Base-by-base conservation (phyloP, 495 filamentous ascomycete species). In the Amniculicola lignicola region DNA sequence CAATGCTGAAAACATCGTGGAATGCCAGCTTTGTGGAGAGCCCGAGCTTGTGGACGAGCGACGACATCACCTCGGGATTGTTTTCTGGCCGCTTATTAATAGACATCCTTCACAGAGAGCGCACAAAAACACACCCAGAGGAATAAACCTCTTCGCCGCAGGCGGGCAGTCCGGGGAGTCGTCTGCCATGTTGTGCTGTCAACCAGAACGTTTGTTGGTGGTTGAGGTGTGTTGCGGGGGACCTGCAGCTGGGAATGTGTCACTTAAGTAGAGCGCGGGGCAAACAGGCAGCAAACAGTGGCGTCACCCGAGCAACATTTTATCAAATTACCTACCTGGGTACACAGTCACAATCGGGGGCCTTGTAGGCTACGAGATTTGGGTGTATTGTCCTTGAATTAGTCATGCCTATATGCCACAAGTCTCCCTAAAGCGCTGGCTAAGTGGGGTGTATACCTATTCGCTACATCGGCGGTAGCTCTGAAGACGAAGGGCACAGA, bases 31-130 rank as follows among this genome's bases (percentile, higher is more conserved):
- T 64, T 19, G 59, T 59, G 18, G 77, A 77, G 11, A 85, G 66
- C 21, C 77, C 77, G 10, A 85, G 74, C 16, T 77, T 80, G 50
- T 75, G 71, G 21, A 79, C 69, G 33, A 85, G 76, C 23, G 63
- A 67, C 12, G 71, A 66, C 67, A 83, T 75, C 11, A 83, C 77
- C 40, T 81, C 77, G 12, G 82, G 82, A 54, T 84, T 85, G 69
- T 84, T 84, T 59, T 85, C 82, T 84, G 62, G 15, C 27, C 23
- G 27, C 29, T 11, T 15, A 29, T 65, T 48, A 62, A 48, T 22
- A 10, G 48, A 42, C 18, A 3, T 2, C 15, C 12, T 10, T 29
- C 10, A 18, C 11, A n/a, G 5, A n/a, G 11, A 37, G 37, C 23
- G 25, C 16, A 27, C 28, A 24, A 37, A 29, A 43, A 46, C 54